Percentiles rank a stretch among this genome's conserved stretches.
phyloP scores from a whole-genome alignment of 257 asterid genomes.

The Solanum sitiens region DNA sequence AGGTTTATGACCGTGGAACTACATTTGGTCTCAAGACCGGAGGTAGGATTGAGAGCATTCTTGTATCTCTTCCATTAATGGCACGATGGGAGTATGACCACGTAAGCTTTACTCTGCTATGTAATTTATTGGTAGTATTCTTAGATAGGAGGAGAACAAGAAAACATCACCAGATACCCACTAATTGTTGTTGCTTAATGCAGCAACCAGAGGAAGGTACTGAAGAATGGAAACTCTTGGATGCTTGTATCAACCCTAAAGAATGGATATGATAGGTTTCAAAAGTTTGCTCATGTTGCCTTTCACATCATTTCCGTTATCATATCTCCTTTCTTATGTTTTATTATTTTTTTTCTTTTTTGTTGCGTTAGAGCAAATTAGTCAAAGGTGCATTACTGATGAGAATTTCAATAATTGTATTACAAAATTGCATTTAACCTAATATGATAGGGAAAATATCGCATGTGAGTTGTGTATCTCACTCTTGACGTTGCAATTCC shows the following conservation, averaged over 20 bases:
- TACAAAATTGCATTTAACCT: neutral
- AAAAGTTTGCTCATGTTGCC: neutral
- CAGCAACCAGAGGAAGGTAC: constrained; percentile 93
- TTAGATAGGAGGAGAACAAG: neutral
- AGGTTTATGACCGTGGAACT: constrained; percentile 98
- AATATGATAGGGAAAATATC: neutral
- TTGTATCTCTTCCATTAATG: constrained; percentile 86
- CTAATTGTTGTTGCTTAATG: constrained; percentile 3
- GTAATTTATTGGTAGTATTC: neutral
- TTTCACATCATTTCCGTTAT: neutral
- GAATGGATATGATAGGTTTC: constrained; percentile 55
- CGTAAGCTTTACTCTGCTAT: constrained; percentile 26
- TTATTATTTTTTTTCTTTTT: neutral
- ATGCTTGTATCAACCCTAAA: constrained; percentile 89
- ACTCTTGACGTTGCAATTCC: neutral
- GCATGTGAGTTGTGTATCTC: neutral
- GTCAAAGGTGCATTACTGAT: neutral
- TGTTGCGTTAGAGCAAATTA: too few species aligned
- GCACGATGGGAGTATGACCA: constrained; percentile 96
- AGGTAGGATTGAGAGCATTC: constrained; percentile 96
- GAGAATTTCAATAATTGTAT: neutral
- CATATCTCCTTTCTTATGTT: neutral
- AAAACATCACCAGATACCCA: neutral
- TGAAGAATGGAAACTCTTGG: constrained; percentile 90
- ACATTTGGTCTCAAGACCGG: constrained; percentile 98